Evolutionary conservation across 2,329 filamentous ascomycete species (phyloP), one percentile per base, ranked within the genome.

Genomic region (Ceratocystis huliohia): DNA sequence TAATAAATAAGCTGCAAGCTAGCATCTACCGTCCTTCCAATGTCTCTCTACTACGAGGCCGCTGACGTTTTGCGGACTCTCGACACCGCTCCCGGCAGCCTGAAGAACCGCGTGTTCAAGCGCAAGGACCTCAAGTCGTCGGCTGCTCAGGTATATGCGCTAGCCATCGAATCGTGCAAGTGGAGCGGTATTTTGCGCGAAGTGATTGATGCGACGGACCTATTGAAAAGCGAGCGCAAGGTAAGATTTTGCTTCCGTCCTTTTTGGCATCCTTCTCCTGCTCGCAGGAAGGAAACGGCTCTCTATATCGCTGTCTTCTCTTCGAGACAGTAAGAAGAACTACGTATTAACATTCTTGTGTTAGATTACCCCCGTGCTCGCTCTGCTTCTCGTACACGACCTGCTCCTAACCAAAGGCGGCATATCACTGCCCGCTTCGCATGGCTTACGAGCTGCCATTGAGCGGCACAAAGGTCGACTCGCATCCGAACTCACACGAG

Each of bases 1-100:
- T 41, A 41, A 4, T 13, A 15, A 41, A 41, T 41, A 41, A 10
- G 10, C 37, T 10, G 13, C 37, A 41, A 13, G 3, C 10, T 8
- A 13, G 37, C 10, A n/a, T 17, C 17, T 56, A 15, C n/a, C 33
- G 5, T 37, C 5, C 7, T 17, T n/a, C 4, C 28, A 25, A 97
- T 97, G 93, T 96, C 92, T 61, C 87, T 99, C 66, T 99, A 99
- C 75, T 88, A 96, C 74, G 94, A 97, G 78, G 88, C 92, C 5
- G 91, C 88, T 3, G 81, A 86, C 15, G 79, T 96, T 45, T 78
- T 99, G 66, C 82, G 82, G 3, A 66, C 64, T 2, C 64, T 68
- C 3, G 82, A 81, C 5, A 77, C 85, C 2, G 82, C 83, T n/a
- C 87, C 88, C n/a, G 91, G 90, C 20, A 96, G 90, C 30, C 81